These are phyloP conservation scores for Cicer judaicum DNA, from an alignment of 306 rosid species.

Conservation along the genomic window DNA sequence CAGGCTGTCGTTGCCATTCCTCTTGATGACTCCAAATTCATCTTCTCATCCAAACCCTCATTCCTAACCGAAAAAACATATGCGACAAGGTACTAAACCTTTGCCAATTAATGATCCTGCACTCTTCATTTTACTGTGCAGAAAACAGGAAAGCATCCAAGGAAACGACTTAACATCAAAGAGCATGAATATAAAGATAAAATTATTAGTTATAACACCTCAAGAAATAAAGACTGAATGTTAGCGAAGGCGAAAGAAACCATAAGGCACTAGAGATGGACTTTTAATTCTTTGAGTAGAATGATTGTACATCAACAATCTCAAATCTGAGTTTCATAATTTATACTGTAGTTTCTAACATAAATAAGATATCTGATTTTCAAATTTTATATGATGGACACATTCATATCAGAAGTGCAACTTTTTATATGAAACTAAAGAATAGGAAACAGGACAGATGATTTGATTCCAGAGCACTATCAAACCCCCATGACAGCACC, in stretches of 20 bases:
- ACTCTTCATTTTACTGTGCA: slow-evolving; percentile 2
- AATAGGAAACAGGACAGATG: background rate
- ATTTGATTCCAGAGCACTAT: background rate
- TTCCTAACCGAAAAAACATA: slow-evolving; percentile 41
- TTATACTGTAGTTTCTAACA: too few relatives aligned
- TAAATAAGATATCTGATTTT: too few relatives aligned
- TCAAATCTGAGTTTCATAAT: too few relatives aligned
- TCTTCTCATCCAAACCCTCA: slow-evolving; percentile 49
- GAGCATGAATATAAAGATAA: background rate
- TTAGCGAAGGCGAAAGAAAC: background rate
- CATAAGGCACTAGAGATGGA: background rate
- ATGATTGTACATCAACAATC: too few relatives aligned
- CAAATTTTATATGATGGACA: too few relatives aligned
- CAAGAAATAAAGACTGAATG: slow-evolving; percentile 10
- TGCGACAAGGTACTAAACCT: slow-evolving; percentile 13
- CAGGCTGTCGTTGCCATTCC: slow-evolving; percentile 44
- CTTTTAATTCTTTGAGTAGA: background rate
- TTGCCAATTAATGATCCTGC: slow-evolving; percentile 8
- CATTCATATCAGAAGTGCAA: too few relatives aligned
- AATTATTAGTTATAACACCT: background rate
- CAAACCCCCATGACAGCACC: too few relatives aligned
- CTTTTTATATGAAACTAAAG: background rate
- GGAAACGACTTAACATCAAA: background rate
- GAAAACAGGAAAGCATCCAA: slow-evolving; percentile 10
- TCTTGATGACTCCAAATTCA: slow-evolving; percentile 41